A percentile compares a stretch with the other conserved stretches of the same genome.
Evolutionary conservation across 768 basidiomycete genomes (phyloP).

Genomic region (Clavaria fumosa): DNA sequence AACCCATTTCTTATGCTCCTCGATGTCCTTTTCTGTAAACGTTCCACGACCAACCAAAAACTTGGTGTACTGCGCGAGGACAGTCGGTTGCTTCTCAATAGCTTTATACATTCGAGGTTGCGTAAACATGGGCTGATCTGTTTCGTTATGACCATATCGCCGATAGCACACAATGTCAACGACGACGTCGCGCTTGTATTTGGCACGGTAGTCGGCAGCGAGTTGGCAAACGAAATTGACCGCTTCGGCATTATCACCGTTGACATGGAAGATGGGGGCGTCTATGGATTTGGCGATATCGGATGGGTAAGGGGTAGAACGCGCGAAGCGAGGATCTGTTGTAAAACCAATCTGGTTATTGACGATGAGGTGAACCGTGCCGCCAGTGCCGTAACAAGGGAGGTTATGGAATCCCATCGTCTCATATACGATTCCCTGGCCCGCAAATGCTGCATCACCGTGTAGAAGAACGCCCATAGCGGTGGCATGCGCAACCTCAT

Average conservation of each 20-base stretch:
- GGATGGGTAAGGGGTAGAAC: conserved; percentile 95
- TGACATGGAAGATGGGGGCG: conserved; percentile 98
- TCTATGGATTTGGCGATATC: conserved; percentile 99
- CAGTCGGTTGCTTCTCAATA: conserved; percentile 85
- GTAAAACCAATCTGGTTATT: conserved; percentile 99
- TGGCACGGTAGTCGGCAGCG: conserved; percentile 94
- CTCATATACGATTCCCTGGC: conserved; percentile 97
- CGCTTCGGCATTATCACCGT: conserved; percentile 95
- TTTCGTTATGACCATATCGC: conserved; percentile 98
- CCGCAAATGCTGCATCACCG: conserved; percentile 97
- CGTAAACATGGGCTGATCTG: conserved; percentile 96
- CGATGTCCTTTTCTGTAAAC: conserved; percentile 91
- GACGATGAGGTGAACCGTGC: conserved; percentile 95
- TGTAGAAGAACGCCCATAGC: conserved; percentile 95
- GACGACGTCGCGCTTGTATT: conserved; percentile 98
- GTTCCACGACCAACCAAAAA: conserved; percentile 81
- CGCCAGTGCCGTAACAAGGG: conserved; percentile 91
- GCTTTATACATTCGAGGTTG: conserved; percentile 98
- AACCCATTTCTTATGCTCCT: conserved; percentile 98
- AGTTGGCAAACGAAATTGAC: conserved; percentile 98
- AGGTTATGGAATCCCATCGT: conserved; percentile 97
- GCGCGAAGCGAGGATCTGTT: conserved; percentile 93
- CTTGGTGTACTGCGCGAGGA: conserved; percentile 84
- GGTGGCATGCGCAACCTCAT: conserved; percentile 61
- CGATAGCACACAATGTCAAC: conserved; percentile 98